Conservation (phyloP, 768 basidiomycete genomes). For the Collybia nuda region DNA sequence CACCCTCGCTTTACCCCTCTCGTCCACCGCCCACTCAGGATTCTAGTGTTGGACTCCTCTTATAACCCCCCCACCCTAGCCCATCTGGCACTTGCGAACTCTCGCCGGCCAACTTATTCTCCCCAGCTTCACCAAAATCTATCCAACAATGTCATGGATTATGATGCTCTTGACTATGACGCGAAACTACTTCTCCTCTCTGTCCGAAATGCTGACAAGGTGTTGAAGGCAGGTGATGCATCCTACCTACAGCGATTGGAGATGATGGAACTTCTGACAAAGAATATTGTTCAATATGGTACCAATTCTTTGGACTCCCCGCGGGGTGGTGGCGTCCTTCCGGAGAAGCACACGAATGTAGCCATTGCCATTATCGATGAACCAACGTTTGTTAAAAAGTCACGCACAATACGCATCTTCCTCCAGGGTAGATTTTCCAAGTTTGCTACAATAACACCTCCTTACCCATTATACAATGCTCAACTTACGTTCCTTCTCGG, state of each 20-base stretch:
- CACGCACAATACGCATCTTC: constrained; percentile 52
- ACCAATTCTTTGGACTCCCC: background rate
- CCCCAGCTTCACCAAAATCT: background rate
- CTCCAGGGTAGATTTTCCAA: constrained; percentile 36
- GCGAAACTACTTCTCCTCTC: constrained; percentile 80
- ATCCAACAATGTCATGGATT: background rate
- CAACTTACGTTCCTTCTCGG: constrained; percentile 77
- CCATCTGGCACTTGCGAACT: constrained; percentile 74
- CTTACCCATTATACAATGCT: constrained; percentile 17
- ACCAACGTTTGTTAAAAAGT: constrained; percentile 88
- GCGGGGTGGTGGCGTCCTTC: background rate
- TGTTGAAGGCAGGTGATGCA: constrained; percentile 67
- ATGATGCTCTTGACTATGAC: constrained; percentile 46
- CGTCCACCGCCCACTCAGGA: constrained; percentile 30
- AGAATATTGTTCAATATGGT: constrained; percentile 32
- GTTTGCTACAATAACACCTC: constrained; percentile 9
- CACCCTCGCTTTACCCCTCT: constrained; percentile 12
- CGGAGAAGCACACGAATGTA: constrained; percentile 40
- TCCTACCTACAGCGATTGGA: constrained; percentile 76
- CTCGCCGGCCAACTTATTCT: constrained; percentile 24
- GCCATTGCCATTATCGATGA: constrained; percentile 85
- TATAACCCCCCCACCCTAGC: constrained; percentile 92
- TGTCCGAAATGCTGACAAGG: constrained; percentile 85
- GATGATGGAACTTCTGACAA: constrained; percentile 79
- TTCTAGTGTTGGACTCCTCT: constrained; percentile 86